These are phyloP conservation scores for Candida arabinofermentans DNA, from an alignment of 805 yeast genomes.

Conservation along the genomic window DNA sequence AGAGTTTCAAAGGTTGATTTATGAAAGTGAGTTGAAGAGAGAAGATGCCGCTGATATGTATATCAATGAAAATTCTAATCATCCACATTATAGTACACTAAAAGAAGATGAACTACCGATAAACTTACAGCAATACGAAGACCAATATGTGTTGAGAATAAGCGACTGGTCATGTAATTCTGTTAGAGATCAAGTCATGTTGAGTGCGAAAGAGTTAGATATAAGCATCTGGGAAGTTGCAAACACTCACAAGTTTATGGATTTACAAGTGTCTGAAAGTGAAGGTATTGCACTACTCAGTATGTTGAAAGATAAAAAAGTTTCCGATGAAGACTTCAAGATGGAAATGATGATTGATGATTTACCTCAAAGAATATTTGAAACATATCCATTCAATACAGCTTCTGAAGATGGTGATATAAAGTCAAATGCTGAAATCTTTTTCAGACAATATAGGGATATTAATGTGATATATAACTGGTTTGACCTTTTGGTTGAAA, in stretches of 20 bases:
- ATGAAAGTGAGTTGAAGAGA: constrained; percentile 1
- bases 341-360: constrained; percentile 49
- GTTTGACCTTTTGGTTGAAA: constrained; percentile 56
- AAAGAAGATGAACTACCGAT: constrained; percentile 33
- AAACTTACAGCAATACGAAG: constrained; percentile 37
- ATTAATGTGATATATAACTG: constrained; percentile 67
- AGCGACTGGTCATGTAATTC: constrained; percentile 22
- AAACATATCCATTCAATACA: constrained; percentile 42
- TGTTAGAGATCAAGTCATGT: constrained; percentile 20
- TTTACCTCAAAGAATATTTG: constrained; percentile 51
- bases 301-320: constrained; percentile 7
- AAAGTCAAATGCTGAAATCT: constrained; percentile 39
- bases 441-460: constrained; percentile 68
- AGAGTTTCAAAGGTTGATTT: not conserved
- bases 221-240: constrained; percentile 50
- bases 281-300: constrained; percentile 19
- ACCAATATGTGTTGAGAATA: constrained; percentile 44
- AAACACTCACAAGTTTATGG: constrained; percentile 39
- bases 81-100: constrained; percentile 31
- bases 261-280: constrained; percentile 33
- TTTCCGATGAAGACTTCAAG: constrained; percentile 15
- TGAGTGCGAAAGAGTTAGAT: constrained; percentile 14
- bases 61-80: constrained; percentile 3
- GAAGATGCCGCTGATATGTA: constrained; percentile 3
- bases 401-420: constrained; percentile 6